Evolutionary conservation across 495 filamentous ascomycete genomes (phyloP), one percentile per base, ranked within the genome.

Genomic region (Penicillium chermesinum): DNA sequence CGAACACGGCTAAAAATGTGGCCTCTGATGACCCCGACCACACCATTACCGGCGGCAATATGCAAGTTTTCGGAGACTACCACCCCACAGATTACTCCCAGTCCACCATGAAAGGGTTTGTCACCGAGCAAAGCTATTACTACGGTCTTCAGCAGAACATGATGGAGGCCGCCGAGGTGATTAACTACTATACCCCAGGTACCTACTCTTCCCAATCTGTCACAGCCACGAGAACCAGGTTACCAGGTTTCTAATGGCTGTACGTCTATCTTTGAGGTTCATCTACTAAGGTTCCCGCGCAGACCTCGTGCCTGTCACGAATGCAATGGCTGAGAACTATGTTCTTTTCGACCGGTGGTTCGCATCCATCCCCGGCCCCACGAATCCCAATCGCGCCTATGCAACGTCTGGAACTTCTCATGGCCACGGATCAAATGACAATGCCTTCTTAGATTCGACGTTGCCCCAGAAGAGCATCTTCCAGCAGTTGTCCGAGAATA

Each of bases 261-360:
- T n/a, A n/a, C n/a, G n/a, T n/a, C n/a, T n/a, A n/a, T n/a, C n/a
- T n/a, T n/a, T n/a, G n/a, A n/a, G n/a, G n/a, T n/a, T n/a, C n/a
- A n/a, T n/a, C n/a, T n/a, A n/a, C n/a, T n/a, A n/a, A n/a, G n/a
- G n/a, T n/a, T n/a, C n/a, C n/a, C n/a, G n/a, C n/a, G n/a, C n/a
- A n/a, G 68, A 72, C 12, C 62, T 71, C 25, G 55, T 76, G 7
- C 72, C 70, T 1, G 65, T 77, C n/a, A 64, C 73, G 38, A 63
- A 55, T 19, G 48, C 63, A 22, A 62, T 78, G 35, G 72, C 70
- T 10, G 65, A 75, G 54, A 74, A 78, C 48, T 78, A 64, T 46
- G 64, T 72, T 0, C 60, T 74, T 1, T 74, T 76, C 46, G 70
- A 77, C 53, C 53, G 63, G 19, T 78, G 72, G 71, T 72, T 72